Conservation (phyloP, 2,329 filamentous ascomycete genomes). For the Plenodomus tracheiphilus region DNA sequence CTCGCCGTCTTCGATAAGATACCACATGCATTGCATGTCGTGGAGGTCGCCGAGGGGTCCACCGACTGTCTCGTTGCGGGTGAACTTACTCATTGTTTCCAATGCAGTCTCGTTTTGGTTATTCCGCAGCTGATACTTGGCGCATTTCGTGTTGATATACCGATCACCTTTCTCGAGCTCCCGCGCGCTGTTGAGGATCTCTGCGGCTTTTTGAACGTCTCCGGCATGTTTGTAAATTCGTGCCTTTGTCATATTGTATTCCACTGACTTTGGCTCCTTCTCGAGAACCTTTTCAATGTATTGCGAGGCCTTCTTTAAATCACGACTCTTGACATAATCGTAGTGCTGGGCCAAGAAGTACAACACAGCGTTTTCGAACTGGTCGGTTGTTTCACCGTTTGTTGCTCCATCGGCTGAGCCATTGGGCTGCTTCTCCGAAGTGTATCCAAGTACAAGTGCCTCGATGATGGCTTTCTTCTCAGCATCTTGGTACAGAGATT, state of each 20-base stretch:
- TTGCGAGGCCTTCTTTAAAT: conserved; percentile 78
- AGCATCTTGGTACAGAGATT: conserved; percentile 81
- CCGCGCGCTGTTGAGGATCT: conserved; percentile 86
- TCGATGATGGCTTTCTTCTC: conserved; percentile 78
- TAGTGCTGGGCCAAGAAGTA: conserved; percentile 98
- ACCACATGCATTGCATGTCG: conserved; percentile 99
- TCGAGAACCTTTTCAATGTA: conserved; percentile 84
- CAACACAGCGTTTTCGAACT: conserved; percentile 76
- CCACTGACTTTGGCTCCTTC: conserved; percentile 77
- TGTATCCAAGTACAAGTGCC: conserved; percentile 76
- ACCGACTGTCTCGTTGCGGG: conserved; percentile 82
- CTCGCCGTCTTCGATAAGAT: conserved; percentile 90
- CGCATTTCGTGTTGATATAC: conserved; percentile 97
- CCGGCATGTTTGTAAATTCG: conserved; percentile 92
- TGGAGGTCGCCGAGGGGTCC: conserved; percentile 88
- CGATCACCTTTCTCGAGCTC: conserved; percentile 86
- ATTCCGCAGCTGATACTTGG: conserved; percentile 94
- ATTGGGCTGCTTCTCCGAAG: conserved; percentile 61
- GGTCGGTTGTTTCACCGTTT: conserved; percentile 57
- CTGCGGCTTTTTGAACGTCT: conserved; percentile 75
- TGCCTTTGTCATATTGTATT: conserved; percentile 94
- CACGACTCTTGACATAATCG: conserved; percentile 85
- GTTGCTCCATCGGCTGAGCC: conserved; percentile 53
- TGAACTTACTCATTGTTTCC: conserved; percentile 91
- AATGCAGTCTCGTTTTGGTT: conserved; percentile 85